These are phyloP conservation scores for Aureococcus anophagefferens DNA, from an alignment of 108 stramenopile genomes.

Conservation along the genomic window DNA sequence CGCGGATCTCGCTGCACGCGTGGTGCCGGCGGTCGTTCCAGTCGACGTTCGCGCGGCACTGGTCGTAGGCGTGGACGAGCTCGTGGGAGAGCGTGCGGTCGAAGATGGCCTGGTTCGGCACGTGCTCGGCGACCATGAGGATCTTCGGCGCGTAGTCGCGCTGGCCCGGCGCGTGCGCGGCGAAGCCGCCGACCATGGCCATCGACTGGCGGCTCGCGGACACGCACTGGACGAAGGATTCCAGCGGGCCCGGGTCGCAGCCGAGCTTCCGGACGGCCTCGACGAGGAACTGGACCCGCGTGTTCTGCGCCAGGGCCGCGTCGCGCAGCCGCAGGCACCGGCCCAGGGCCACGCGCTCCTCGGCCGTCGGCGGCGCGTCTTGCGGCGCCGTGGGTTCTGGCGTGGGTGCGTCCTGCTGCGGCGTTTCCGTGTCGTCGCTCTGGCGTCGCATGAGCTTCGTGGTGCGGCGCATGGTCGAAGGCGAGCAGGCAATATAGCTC, in stretches of 20 bases:
- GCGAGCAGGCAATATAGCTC: too few species aligned
- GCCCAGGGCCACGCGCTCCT: too few species aligned
- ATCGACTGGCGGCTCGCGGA: neutral
- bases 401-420: too few species aligned
- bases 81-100: slow-evolving; percentile 33
- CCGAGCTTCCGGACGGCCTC: neutral
- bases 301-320: neutral
- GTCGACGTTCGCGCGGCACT: slow-evolving; percentile 32
- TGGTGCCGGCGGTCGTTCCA: slow-evolving; percentile 24
- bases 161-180: neutral
- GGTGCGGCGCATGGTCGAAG: too few species aligned
- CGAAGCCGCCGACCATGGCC: neutral
- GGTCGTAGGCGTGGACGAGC: slow-evolving; percentile 33
- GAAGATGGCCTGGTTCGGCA: slow-evolving; percentile 16
- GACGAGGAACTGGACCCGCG: neutral
- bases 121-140: slow-evolving; percentile 25
- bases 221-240: neutral
- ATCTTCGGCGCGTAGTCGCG: neutral
- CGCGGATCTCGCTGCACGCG: slow-evolving; percentile 31
- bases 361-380: too few species aligned
- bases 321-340: neutral
- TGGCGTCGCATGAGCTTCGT: too few species aligned
- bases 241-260: neutral
- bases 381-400: too few species aligned
- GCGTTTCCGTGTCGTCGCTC: too few species aligned